Evolutionary conservation across 1,139 yeast species (phyloP).

Genomic region (Candida tropicalis): DNA sequence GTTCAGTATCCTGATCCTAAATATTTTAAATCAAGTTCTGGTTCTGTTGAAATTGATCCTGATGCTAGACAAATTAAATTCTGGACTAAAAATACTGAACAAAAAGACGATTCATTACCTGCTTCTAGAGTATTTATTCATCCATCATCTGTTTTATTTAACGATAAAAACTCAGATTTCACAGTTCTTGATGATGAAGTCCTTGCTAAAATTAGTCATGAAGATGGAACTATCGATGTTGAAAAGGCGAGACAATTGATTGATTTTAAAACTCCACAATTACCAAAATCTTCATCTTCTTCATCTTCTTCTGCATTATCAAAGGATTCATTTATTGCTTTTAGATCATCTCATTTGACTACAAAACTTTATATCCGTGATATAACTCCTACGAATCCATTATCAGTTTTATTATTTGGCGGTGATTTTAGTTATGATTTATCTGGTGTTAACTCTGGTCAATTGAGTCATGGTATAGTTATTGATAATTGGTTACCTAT

Average conservation of each 20-base stretch:
- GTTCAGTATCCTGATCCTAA: constrained; percentile 83
- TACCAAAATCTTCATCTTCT: constrained; percentile 17
- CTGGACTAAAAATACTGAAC: constrained; percentile 68
- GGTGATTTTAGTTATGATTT: constrained; percentile 76
- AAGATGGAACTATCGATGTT: constrained; percentile 41
- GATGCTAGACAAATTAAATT: constrained; percentile 75
- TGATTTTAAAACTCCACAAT: constrained; percentile 39
- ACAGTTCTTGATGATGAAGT: constrained; percentile 24
- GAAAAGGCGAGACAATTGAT: constrained; percentile 32
- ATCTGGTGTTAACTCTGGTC: constrained; percentile 34
- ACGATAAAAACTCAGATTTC: constrained; percentile 23
- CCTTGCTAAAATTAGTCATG: constrained; percentile 24
- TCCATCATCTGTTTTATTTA: constrained; percentile 77
- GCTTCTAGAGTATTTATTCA: constrained; percentile 76
- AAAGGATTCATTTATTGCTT: constrained; percentile 58
- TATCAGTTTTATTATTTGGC: constrained; percentile 77
- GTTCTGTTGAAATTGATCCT: constrained; percentile 82
- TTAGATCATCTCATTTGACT: constrained; percentile 60
- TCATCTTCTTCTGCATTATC: constrained; percentile 15
- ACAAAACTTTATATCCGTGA: constrained; percentile 71
- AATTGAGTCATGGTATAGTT: constrained; percentile 63
- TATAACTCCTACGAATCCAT: constrained; percentile 74
- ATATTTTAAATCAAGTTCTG: constrained; percentile 67
- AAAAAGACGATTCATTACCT: constrained; percentile 38
- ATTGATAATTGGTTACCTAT: constrained; percentile 82